Conservation (phyloP, 768 basidiomycete genomes). For the Suillus lakei region DNA sequence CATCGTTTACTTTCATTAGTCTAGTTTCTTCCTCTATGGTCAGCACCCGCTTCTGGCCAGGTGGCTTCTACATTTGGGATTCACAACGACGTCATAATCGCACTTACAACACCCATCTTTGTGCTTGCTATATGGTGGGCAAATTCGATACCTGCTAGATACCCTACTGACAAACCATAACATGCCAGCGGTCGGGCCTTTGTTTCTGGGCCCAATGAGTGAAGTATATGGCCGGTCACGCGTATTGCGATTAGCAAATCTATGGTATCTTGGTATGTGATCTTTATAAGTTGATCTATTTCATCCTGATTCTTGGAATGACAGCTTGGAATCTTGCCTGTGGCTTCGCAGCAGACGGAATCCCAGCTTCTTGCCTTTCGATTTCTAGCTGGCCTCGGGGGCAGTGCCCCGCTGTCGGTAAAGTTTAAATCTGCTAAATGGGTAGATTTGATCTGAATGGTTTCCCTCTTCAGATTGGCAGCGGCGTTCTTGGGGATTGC, state of each 20-base stretch:
- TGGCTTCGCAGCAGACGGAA: constrained; percentile 63
- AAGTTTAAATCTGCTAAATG: constrained; percentile 9
- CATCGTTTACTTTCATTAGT: constrained; percentile 68
- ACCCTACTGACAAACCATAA: not conserved
- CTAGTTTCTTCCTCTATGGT: constrained; percentile 78
- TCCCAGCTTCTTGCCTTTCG: constrained; percentile 68
- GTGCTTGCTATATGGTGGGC: constrained; percentile 63
- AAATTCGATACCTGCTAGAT: not conserved
- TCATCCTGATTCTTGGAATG: not conserved
- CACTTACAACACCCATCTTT: constrained; percentile 65
- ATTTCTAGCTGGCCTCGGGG: constrained; percentile 72
- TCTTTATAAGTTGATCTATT: constrained; percentile 5
- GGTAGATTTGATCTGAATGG: not conserved
- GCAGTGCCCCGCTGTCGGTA: constrained; percentile 67
- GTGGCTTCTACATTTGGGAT: constrained; percentile 60
- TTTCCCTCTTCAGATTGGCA: constrained; percentile 51
- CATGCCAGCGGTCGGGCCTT: constrained; percentile 33
- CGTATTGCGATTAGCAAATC: constrained; percentile 66
- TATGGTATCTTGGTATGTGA: constrained; percentile 62
- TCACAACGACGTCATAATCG: constrained; percentile 49
- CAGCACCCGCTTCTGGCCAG: constrained; percentile 61
- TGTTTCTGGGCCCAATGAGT: constrained; percentile 61
- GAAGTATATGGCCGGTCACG: constrained; percentile 73
- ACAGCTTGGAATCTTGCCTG: constrained; percentile 66
- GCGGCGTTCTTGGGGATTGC: constrained; percentile 67